Evolutionary conservation across 441 rosid species (phyloP).

Genomic region (Theobroma grandiflorum): DNA sequence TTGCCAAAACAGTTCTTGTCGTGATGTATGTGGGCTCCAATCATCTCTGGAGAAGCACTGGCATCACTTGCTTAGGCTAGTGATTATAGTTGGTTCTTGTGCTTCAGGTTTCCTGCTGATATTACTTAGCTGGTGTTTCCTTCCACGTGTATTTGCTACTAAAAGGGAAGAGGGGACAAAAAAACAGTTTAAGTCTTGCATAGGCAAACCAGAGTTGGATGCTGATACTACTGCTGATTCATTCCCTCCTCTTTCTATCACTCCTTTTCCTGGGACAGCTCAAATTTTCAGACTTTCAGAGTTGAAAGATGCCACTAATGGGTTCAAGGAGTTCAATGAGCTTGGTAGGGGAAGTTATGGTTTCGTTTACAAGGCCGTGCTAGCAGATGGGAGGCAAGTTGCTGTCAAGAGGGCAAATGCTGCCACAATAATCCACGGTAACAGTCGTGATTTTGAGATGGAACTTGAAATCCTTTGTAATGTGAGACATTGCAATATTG

Average conservation of each 20-base stretch:
- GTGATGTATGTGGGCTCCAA: constrained; percentile 63
- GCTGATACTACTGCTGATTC: constrained; percentile 44
- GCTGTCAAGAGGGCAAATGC: constrained; percentile 95
- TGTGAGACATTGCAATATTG: constrained; percentile 65
- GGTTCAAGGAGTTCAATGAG: constrained; percentile 93
- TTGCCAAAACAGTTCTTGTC: constrained; percentile 92
- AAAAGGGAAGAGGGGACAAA: constrained; percentile 49
- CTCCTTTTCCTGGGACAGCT: constrained; percentile 61
- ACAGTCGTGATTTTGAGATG: constrained; percentile 76
- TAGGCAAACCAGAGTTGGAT: constrained; percentile 61
- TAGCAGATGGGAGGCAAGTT: constrained; percentile 81
- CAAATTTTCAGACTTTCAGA: constrained; percentile 85
- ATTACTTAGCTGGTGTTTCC: constrained; percentile 52
- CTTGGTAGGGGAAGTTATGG: constrained; percentile 93
- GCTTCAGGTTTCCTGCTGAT: constrained; percentile 51
- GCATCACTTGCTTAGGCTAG: constrained; percentile 49
- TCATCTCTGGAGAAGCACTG: constrained; percentile 52
- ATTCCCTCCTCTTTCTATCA: constrained; percentile 43
- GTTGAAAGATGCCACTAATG: constrained; percentile 90
- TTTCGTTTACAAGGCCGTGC: constrained; percentile 83
- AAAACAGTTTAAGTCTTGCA: constrained; percentile 59
- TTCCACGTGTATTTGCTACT: constrained; percentile 46
- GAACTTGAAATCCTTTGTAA: constrained; percentile 81
- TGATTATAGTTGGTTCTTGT: constrained; percentile 54
- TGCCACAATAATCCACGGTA: constrained; percentile 87